Base-by-base conservation (phyloP, 345 rosid species). In the Dipteronia sinensis region DNA sequence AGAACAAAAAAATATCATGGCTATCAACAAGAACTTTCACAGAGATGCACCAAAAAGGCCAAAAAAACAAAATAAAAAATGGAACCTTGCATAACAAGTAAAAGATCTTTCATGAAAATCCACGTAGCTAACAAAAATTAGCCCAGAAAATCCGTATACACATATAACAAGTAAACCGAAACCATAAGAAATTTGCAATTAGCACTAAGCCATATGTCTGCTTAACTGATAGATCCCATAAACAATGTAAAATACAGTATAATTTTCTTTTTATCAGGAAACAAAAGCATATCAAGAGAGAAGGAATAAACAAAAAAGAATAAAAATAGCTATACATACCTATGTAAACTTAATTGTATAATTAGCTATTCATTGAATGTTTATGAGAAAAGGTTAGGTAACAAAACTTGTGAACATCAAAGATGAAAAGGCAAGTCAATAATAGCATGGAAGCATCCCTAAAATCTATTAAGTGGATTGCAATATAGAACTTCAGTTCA, bases 81-180 rank as follows among this genome's bases (percentile, higher is more conserved):
- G 4, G 77, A 62, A 72, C 34, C 83, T 88, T 85, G 34, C 67
- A 63, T 44, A 73, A 62, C 23, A 73, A 73, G 44, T 44, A 53
- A 42, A 44, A n/a, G 42, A 34, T 34, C 6, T 53, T 76, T 53
- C 38, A 9, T 20, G n/a, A 40, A 73, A 29, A 31, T 47, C 29
- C 10, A 17, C 5, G 15, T 42, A 34, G 38, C 38, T 34, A 34
- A 34, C 17, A 65, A 12, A 53, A 11, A 10, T 34, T 55, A 7
- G 16, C 20, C 2, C 8, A 27, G 31, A 55, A 46, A 19, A 47
- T 27, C 46, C 10, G 7, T 6, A n/a, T 47, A 31, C 20, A 63
- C 25, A 47, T 42, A 62, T 44, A 23, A 73, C 40, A 73, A 59
- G 22, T 6, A 7, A 15, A 73, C 49, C 10, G 59, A 40, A 42